phyloP scores from a whole-genome alignment of 2,329 filamentous ascomycete species.

The Xylaria sp. region DNA sequence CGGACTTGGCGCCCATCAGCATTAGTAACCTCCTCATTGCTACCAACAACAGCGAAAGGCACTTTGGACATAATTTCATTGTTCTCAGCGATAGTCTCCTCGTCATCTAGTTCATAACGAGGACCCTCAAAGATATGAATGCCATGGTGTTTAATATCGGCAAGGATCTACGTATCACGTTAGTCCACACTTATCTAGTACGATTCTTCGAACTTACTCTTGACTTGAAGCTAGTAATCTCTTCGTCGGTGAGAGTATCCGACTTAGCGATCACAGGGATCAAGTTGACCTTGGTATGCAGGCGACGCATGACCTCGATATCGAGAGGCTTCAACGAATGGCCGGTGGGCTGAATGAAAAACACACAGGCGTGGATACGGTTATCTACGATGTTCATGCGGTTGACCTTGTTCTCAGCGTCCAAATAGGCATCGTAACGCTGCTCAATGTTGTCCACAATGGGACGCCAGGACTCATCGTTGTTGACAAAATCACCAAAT shows the following conservation, averaged over 20 bases:
- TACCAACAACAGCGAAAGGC: constrained; percentile 96
- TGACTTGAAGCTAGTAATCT: constrained; percentile 93
- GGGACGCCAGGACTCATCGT: constrained; percentile 98
- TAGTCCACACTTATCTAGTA: neutral
- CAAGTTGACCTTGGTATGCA: constrained; percentile 99
- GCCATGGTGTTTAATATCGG: constrained; percentile 95
- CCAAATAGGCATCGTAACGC: constrained; percentile 97
- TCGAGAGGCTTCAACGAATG: constrained; percentile 98
- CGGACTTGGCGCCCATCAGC: constrained; percentile 95
- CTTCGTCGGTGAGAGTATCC: constrained; percentile 96
- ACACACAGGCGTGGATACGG: constrained; percentile 97
- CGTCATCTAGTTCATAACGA: constrained; percentile 97
- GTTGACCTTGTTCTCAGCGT: constrained; percentile 99
- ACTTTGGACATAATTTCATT: constrained; percentile 99
- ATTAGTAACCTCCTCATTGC: constrained; percentile 92
- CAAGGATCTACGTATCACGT: constrained; percentile 76
- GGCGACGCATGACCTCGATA: constrained; percentile 98
- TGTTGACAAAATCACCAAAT: constrained; percentile 99
- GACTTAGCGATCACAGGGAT: constrained; percentile 99
- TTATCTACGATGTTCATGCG: constrained; percentile 99
- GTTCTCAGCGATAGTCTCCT: constrained; percentile 99
- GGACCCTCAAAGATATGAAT: constrained; percentile 99
- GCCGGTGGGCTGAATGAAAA: constrained; percentile 99
- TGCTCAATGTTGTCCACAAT: constrained; percentile 99
- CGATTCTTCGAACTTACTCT: constrained; percentile 72